Evolutionary conservation across 805 yeast species (phyloP).

Genomic region (Yarrowia keelungensis): DNA sequence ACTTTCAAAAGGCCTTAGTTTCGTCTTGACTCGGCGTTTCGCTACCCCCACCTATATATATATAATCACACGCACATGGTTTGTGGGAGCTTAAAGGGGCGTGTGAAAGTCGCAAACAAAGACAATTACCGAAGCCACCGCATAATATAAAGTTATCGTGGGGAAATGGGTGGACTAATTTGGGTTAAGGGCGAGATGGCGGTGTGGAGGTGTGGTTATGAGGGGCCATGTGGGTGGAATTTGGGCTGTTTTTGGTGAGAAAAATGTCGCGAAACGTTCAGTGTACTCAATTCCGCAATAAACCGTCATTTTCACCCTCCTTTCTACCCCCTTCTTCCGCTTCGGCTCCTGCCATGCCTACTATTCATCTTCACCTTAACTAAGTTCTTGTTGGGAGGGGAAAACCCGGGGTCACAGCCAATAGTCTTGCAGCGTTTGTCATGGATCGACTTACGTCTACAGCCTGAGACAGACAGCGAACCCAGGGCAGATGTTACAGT

Average conservation of each 20-base stretch:
- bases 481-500: conserved; percentile 5
- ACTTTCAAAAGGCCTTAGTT: conserved; percentile 27
- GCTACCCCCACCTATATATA: conserved; percentile 35
- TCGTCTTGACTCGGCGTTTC: conserved; percentile 33
- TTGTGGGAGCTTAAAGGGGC: conserved; percentile 36
- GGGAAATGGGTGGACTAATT: conserved; percentile 28
- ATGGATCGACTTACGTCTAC: conserved; percentile 31
- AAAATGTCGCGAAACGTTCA: not conserved
- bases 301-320: no score
- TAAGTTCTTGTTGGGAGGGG: conserved; percentile 38
- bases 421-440: conserved; percentile 29
- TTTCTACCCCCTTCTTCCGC: not conserved
- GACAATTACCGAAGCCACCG: conserved; percentile 33
- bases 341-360: conserved; percentile 1
- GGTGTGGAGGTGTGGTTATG: conserved; percentile 6
- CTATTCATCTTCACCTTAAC: conserved; percentile 9
- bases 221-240: not conserved
- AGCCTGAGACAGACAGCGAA: conserved; percentile 29
- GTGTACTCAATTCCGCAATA: not conserved
- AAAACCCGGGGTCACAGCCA: conserved; percentile 37
- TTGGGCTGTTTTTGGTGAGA: no score
- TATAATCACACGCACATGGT: conserved; percentile 35
- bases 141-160: conserved; percentile 29
- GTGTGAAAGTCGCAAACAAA: conserved; percentile 38
- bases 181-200: conserved; percentile 31